Conservation (phyloP, 257 asterid genomes). For the Vinca minor region DNA sequence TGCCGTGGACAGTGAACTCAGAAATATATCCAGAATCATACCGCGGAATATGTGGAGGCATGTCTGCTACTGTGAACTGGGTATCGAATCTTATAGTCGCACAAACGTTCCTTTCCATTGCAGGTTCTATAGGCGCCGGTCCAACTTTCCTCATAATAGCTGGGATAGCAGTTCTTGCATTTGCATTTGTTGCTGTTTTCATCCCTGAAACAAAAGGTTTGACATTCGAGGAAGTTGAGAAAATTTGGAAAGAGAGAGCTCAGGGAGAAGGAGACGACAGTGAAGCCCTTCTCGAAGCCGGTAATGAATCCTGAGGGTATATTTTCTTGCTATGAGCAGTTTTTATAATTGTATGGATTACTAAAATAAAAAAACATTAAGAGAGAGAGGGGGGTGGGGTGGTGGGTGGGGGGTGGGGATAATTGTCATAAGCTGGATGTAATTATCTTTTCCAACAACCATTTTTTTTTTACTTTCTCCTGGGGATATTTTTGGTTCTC, state of each 20-base stretch:
- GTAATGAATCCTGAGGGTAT: conserved; percentile 13
- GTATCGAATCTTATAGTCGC: conserved; percentile 80
- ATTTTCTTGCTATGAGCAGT: background rate
- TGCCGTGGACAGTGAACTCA: conserved; percentile 92
- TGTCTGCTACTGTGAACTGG: conserved; percentile 97
- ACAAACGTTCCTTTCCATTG: conserved; percentile 68
- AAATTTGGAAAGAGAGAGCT: conserved; percentile 79
- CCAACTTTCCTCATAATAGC: conserved; percentile 66
- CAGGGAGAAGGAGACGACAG: conserved; percentile 23
- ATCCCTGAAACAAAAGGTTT: conserved; percentile 92
- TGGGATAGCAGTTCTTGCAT: conserved; percentile 53
- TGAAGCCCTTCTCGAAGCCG: conserved; percentile 43
- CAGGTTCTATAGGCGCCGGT: conserved; percentile 59
- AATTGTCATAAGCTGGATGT: background rate
- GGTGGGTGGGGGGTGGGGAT: too few species aligned
- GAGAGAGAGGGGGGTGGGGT: too few species aligned
- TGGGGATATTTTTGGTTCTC: conserved; percentile 2
- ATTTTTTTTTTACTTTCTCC: too few species aligned
- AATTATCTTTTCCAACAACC: background rate
- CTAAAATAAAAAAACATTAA: background rate
- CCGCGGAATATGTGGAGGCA: conserved; percentile 84
- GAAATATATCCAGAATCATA: conserved; percentile 83
- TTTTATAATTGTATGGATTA: background rate
- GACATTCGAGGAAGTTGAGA: conserved; percentile 76
- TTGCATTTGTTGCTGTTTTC: conserved; percentile 46